Conservation (phyloP, 805 yeast species). For the Zygosaccharomyces pseudorouxii region DNA sequence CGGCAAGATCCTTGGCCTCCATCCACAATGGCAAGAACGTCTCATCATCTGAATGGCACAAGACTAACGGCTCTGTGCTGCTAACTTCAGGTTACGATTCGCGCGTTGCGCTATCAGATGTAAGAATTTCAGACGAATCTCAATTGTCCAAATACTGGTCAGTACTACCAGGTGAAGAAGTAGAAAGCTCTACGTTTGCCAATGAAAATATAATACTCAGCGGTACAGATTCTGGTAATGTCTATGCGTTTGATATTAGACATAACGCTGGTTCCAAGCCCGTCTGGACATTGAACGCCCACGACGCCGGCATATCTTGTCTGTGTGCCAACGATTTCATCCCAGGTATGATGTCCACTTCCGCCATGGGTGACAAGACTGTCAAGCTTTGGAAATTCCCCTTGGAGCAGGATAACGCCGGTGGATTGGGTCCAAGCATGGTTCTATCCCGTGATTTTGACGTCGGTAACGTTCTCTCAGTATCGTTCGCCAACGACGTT, state of each 20-base stretch:
- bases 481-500: constrained; percentile 79
- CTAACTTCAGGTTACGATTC: constrained; percentile 93
- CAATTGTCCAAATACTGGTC: constrained; percentile 61
- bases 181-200: constrained; percentile 76
- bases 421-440: constrained; percentile 64
- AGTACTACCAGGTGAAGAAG: constrained; percentile 67
- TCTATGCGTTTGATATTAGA: constrained; percentile 85
- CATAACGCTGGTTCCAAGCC: constrained; percentile 52
- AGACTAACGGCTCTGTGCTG: constrained; percentile 57
- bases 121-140: constrained; percentile 61
- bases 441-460: constrained; percentile 87
- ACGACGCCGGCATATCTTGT: constrained; percentile 87
- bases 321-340: constrained; percentile 63
- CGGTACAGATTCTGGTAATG: constrained; percentile 87
- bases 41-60: constrained; percentile 85
- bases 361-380: constrained; percentile 85
- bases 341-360: constrained; percentile 73
- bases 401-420: constrained; percentile 28
- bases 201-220: constrained; percentile 60
- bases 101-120: constrained; percentile 76
- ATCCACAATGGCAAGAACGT: constrained; percentile 79
- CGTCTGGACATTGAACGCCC: constrained; percentile 94
- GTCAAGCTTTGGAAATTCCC: constrained; percentile 86
- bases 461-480: constrained; percentile 83
- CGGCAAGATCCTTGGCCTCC: constrained; percentile 64